Percentiles rank a stretch among this genome's conserved stretches.
Evolutionary conservation across 495 filamentous ascomycete genomes (phyloP).

Genomic region (Sabuloglossum arenarium): DNA sequence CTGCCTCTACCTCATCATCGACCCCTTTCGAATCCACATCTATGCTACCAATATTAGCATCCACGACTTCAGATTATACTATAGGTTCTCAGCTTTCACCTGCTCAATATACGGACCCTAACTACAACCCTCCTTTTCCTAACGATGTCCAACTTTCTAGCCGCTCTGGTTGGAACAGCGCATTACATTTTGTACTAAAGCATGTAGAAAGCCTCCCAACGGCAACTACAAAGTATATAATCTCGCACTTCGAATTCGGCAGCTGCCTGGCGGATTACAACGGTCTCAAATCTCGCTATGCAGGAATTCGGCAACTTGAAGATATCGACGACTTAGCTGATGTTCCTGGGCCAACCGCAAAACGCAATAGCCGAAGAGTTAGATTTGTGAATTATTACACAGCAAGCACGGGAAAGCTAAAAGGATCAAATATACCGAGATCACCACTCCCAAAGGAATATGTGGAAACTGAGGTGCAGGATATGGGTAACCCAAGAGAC

Average conservation of each 20-base stretch:
- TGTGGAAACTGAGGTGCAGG: background rate
- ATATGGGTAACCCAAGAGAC: background rate
- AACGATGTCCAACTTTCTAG: constrained; percentile 49
- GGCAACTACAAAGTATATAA: constrained; percentile 51
- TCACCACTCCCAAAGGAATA: constrained; percentile 2
- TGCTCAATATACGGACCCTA: constrained; percentile 26
- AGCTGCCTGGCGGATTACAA: constrained; percentile 56
- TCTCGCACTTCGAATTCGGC: constrained; percentile 68
- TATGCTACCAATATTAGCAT: background rate
- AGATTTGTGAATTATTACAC: constrained; percentile 88
- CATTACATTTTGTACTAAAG: constrained; percentile 63
- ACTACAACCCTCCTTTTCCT: constrained; percentile 48
- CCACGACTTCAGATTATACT: background rate
- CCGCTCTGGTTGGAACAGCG: constrained; percentile 40
- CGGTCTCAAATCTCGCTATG: constrained; percentile 48
- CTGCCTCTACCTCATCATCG: background rate
- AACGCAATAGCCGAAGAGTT: constrained; percentile 21
- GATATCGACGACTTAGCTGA: constrained; percentile 27
- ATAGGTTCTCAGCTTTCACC: background rate
- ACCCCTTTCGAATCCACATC: background rate
- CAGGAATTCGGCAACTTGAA: constrained; percentile 43
- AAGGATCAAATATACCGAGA: constrained; percentile 12
- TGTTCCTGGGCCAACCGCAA: constrained; percentile 4
- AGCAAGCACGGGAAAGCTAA: constrained; percentile 43
- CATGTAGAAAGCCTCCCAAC: constrained; percentile 44